Evolutionary conservation across 2,329 filamentous ascomycete genomes (phyloP), one percentile per base, ranked within the genome.

Genomic region (Cordyceps javanica): DNA sequence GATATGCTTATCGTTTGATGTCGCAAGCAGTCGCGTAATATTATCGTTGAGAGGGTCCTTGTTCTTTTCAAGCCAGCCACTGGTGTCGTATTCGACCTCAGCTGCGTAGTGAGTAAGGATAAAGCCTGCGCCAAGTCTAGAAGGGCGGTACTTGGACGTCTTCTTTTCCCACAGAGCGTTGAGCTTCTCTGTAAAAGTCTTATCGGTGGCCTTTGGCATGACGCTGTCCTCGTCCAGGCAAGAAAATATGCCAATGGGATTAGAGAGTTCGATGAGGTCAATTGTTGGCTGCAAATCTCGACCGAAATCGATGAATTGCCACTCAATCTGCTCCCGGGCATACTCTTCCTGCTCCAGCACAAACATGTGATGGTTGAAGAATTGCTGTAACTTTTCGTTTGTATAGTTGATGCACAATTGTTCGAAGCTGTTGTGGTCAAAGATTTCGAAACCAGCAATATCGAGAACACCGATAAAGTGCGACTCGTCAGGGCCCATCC

Each of bases 281-380:
- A 99, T 99, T 0, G 94, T 99, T 0, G 94, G 94, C 70, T 99
- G 95, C 26, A 99, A 79, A 68, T 99, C 94, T 61, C 92, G 91
- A 19, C 94, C 94, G 69, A 99, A 99, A 72, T 99, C 94, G 68
- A 99, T 99, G 70, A 99, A 99, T 68, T 97, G 91, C 94, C 94
- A 99, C 73, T 99, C 94, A 64, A 99, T 99, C 72, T 97, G 90
- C 70, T 99, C 94, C 49, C 93, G 81, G 9, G 94, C 92, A 71
- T 99, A 99, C 71, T 99, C 94, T 71, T 99, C 94, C 68, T 99
- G 94, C 70, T 99, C 94, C 8, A 99, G 79, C 10, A 99, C 94
- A 68, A 99, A 99, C 94, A 99, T 99, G 77, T 99, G 95, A 70
- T 99, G 94, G 67, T 99, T 99, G 82, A 99, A 99, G 72, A 99